phyloP scores from a whole-genome alignment of 495 filamentous ascomycete genomes.

The Amphirosellinia nigrospora region DNA sequence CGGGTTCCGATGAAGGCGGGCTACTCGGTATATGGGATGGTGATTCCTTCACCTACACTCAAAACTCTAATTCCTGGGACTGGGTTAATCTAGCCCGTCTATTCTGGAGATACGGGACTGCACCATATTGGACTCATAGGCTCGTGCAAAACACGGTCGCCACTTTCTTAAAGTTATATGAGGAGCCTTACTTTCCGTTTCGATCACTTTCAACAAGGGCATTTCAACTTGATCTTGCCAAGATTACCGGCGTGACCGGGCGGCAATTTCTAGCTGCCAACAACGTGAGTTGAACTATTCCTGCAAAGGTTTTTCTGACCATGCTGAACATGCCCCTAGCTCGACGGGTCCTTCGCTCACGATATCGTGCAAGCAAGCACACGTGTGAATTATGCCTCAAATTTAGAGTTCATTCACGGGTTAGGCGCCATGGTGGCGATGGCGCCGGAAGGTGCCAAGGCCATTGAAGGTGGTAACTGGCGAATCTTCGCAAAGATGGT shows the following conservation, averaged over 20 bases:
- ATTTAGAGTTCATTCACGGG: conserved; percentile 83
- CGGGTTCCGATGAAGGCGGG: conserved; percentile 38
- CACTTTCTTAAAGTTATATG: conserved; percentile 82
- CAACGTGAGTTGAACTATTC: conserved; percentile 43
- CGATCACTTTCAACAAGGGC: conserved; percentile 70
- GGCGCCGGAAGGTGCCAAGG: conserved; percentile 83
- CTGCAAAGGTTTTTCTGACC: background rate
- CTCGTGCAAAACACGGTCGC: conserved; percentile 74
- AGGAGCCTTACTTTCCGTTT: conserved; percentile 84
- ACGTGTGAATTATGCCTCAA: conserved; percentile 94
- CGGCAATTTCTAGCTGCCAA: conserved; percentile 72
- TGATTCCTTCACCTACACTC: conserved; percentile 70
- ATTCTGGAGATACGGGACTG: conserved; percentile 83
- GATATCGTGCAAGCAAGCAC: conserved; percentile 94
- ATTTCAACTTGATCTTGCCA: conserved; percentile 67
- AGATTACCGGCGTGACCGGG: conserved; percentile 72
- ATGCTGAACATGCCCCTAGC: conserved; percentile 39
- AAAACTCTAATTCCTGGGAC: conserved; percentile 54
- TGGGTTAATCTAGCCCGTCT: conserved; percentile 86
- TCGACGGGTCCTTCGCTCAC: conserved; percentile 69
- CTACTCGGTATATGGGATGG: conserved; percentile 88
- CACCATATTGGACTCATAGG: conserved; percentile 74
- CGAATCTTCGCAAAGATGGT: conserved; percentile 88
- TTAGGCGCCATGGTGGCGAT: conserved; percentile 86
- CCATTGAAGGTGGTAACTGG: conserved; percentile 90